Percentiles rank a stretch among this genome's conserved stretches.
These are phyloP conservation scores for Vicia sativa DNA, from an alignment of 306 rosid genomes.

Conservation along the genomic window DNA sequence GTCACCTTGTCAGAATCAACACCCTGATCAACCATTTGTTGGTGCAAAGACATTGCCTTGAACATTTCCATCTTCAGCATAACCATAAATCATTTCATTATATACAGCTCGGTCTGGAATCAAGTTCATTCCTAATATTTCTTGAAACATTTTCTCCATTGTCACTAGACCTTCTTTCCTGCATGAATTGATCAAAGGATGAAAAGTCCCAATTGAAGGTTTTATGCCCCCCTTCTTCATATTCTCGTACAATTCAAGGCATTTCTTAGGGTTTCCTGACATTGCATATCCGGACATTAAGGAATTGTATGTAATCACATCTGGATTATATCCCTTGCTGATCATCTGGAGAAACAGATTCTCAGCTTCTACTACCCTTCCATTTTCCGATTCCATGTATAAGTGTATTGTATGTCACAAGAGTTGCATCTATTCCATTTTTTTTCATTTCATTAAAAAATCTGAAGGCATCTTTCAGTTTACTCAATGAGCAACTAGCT, in stretches of 20 bases:
- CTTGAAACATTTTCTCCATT: conserved; percentile 55
- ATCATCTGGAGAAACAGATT: conserved; percentile 49
- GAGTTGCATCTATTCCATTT: conserved; percentile 58
- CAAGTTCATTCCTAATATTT: conserved; percentile 60
- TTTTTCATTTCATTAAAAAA: conserved; percentile 63
- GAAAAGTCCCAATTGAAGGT: conserved; percentile 70
- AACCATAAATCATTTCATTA: conserved; percentile 42
- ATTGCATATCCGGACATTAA: conserved; percentile 72
- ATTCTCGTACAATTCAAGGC: conserved; percentile 61
- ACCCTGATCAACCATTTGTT: conserved; percentile 63
- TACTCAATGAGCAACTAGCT: conserved; percentile 55
- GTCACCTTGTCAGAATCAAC: conserved; percentile 66
- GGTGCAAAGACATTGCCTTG: conserved; percentile 59
- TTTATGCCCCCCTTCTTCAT: conserved; percentile 65
- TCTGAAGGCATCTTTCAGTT: conserved; percentile 58
- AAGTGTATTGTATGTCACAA: conserved; percentile 70
- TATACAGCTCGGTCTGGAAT: conserved; percentile 65
- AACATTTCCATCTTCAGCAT: conserved; percentile 58
- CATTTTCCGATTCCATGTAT: conserved; percentile 72
- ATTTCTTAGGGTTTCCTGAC: conserved; percentile 51
- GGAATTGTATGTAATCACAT: conserved; percentile 82
- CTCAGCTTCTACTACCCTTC: conserved; percentile 66
- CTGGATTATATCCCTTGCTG: conserved; percentile 54
- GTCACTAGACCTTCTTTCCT: conserved; percentile 52
- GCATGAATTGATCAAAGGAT: conserved; percentile 64